Evolutionary conservation across 2,329 filamentous ascomycete species (phyloP).

Genomic region (Arthrinium phaeospermum): DNA sequence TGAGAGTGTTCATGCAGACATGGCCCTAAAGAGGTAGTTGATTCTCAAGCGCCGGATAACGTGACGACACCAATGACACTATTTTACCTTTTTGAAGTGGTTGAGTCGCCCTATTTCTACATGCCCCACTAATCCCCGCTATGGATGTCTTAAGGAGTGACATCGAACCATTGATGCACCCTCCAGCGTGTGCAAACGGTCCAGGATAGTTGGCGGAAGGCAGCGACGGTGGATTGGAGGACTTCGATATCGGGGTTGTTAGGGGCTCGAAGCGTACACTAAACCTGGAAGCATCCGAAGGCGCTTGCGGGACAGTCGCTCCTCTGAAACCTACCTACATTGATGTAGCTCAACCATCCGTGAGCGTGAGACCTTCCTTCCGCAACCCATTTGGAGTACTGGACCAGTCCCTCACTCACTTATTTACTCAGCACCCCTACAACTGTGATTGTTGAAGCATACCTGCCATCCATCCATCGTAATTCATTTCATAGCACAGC

Average conservation of each 20-base stretch:
- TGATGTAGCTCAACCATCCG: not conserved
- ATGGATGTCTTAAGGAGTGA: not conserved
- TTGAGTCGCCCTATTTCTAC: not conserved
- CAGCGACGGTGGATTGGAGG: not conserved
- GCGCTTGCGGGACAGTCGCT: not conserved
- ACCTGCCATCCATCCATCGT: not conserved
- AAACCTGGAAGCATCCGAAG: not conserved
- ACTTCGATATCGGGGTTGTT: conserved; percentile 1
- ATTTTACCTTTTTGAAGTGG: not conserved
- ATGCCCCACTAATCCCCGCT: conserved; percentile 7
- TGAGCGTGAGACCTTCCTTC: not conserved
- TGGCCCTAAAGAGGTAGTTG: conserved; percentile 5
- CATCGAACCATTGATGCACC: conserved; percentile 11
- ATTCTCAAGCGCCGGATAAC: not conserved
- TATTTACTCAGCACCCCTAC: not conserved
- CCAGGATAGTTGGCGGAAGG: conserved; percentile 2
- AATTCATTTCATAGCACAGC: not conserved
- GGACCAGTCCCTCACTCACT: not conserved
- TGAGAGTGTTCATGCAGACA: not conserved
- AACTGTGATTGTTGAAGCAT: not conserved
- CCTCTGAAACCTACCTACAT: not conserved
- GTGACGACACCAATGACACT: conserved; percentile 10
- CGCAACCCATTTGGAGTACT: not conserved
- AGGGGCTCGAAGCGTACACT: not conserved
- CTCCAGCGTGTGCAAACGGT: not conserved